phyloP scores from a whole-genome alignment of 441 rosid genomes.

The Rhodomyrtus psidioides region DNA sequence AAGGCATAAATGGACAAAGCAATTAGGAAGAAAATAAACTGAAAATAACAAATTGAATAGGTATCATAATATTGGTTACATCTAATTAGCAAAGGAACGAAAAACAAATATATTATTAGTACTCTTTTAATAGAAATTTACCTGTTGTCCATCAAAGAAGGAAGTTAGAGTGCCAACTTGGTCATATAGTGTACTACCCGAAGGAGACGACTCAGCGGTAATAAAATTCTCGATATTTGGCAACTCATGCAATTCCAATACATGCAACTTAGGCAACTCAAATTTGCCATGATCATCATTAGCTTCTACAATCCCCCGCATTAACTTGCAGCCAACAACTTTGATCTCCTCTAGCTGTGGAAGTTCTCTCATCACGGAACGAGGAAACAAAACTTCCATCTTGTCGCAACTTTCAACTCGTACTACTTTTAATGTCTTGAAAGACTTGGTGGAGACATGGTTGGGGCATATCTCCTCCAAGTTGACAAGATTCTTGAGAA shows the following conservation, averaged over 20 bases:
- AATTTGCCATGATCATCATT: neutral
- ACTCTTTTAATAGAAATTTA: no score
- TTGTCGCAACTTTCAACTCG: neutral
- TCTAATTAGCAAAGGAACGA: no score
- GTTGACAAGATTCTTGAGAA: neutral
- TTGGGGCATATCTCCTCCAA: neutral
- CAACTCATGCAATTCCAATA: fast-evolving
- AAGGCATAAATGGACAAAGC: no score
- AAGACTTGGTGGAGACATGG: neutral
- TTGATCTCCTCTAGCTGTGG: neutral
- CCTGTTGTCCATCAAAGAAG: neutral
- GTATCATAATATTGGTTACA: no score
- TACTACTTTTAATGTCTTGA: neutral
- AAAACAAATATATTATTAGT: no score
- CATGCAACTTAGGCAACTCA: neutral
- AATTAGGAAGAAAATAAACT: no score
- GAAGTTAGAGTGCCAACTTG: neutral
- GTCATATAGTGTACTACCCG: neutral
- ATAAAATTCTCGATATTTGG: neutral
- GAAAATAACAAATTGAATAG: no score
- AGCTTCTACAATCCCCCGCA: neutral
- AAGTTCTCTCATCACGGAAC: neutral
- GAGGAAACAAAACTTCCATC: neutral
- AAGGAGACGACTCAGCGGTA: fast-evolving
- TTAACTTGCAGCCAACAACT: fast-evolving